Evolutionary conservation across 768 basidiomycete genomes (phyloP), one percentile per base, ranked within the genome.

Genomic region (Boletellus ananiceps): DNA sequence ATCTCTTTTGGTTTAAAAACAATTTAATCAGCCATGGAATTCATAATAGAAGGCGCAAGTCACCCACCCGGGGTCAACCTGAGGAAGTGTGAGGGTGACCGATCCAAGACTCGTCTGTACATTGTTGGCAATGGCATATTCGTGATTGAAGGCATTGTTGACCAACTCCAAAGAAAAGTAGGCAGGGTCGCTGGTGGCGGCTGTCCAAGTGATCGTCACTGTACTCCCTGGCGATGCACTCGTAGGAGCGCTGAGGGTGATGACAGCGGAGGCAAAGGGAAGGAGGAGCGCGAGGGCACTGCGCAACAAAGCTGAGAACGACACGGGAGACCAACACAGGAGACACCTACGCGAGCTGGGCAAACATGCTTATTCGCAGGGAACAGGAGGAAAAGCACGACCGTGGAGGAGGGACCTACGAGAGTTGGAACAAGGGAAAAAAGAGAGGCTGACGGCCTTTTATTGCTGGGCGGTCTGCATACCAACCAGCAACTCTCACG

Each of bases 111-210:
- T 44, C 13, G 2, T 67, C 35, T 1, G 78, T 1, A 86, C 69
- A 51, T 78, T 80, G 71, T 76, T 82, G 11, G 73, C 76, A 47
- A 86, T 72, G 40, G 77, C 82, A 40, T 74, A 78, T 0, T 71
- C 74, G 85, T 86, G 1, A 23, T 19, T 0, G 56, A 15, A 65
- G 83, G 81, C 42, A 25, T 25, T 25, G 23, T 25, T 25, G 23
- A 55, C 45, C 47, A 86, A 64, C 62, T 78, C 71, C 15, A 84
- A 31, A n/a, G 75, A 68, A 58, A 76, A 80, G 4, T 50, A 45
- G 0, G 44, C 3, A 0, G 78, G 70, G 56, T 86, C 84, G 8
- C 57, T 52, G 3, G 71, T 49, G 0, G 41, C 35, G 9, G 67
- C 64, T 2, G 69, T 63, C 83, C 84, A 86, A 0, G 57, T 68